Evolutionary conservation across 2,329 filamentous ascomycete genomes (phyloP).

Genomic region (Colletotrichum aenigma): DNA sequence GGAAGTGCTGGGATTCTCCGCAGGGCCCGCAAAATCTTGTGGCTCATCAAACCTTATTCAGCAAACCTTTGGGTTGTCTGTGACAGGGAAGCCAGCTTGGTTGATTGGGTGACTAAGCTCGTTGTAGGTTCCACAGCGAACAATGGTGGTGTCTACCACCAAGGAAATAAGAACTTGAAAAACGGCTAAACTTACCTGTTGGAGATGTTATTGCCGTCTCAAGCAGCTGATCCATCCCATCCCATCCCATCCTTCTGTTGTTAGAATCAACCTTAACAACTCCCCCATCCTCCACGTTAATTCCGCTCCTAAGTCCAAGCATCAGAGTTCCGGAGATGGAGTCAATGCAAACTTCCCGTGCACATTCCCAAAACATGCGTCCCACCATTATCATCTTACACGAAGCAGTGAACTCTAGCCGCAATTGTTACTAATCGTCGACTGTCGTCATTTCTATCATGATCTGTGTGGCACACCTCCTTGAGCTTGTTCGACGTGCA

Average conservation of each 20-base stretch:
- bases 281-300: background rate
- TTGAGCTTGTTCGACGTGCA: background rate
- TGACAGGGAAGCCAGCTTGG: background rate
- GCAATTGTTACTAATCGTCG: background rate
- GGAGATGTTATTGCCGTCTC: background rate
- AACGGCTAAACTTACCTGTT: background rate
- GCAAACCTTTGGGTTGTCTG: background rate
- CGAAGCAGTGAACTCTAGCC: background rate
- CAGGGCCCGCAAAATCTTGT: background rate
- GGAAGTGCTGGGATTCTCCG: background rate
- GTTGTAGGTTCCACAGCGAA: background rate
- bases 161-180: background rate
- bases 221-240: background rate
- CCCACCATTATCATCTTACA: background rate
- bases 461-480: background rate
- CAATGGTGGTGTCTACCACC: background rate
- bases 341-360: background rate
- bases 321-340: background rate
- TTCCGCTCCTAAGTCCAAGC: background rate
- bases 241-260: background rate
- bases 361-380: background rate
- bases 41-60: conserved; percentile 19
- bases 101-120: background rate
- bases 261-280: background rate
- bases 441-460: background rate